These are phyloP conservation scores for Byssoonygena ceratinophila DNA, from an alignment of 2,329 filamentous ascomycete genomes.

Conservation along the genomic window DNA sequence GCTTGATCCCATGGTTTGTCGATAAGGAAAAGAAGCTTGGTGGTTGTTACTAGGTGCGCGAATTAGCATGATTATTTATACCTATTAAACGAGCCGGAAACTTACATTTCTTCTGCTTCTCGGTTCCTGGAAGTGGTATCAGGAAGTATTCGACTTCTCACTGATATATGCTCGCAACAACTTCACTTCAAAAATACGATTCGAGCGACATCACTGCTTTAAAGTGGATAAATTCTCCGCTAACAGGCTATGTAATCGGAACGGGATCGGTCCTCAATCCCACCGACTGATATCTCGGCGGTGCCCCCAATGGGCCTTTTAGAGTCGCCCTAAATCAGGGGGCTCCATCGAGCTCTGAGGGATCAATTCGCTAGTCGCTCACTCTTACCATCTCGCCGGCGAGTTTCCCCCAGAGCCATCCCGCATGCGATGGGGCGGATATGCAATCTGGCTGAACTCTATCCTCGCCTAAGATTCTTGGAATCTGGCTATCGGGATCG, in stretches of 20 bases:
- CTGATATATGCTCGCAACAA: too few species aligned
- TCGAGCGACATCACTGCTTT: background rate
- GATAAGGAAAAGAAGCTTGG: too few species aligned
- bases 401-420: background rate
- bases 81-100: too few species aligned
- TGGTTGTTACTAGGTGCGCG: background rate
- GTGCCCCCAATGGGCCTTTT: background rate
- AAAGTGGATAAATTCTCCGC: background rate
- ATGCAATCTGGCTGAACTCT: slow-evolving; percentile 11
- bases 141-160: too few species aligned
- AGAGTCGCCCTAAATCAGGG: background rate
- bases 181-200: background rate
- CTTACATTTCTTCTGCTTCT: too few species aligned
- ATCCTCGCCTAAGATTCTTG: slow-evolving; percentile 4
- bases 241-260: background rate
- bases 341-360: slow-evolving; percentile 2
- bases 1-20: slow-evolving; percentile 16
- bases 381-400: background rate
- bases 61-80: too few species aligned
- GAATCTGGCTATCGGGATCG: background rate
- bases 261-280: slow-evolving; percentile 1
- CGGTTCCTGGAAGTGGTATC: too few species aligned
- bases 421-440: slow-evolving; percentile 6
- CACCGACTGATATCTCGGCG: background rate
- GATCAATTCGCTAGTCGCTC: background rate